Conservation (phyloP, 2,329 filamentous ascomycete species). For the Fusarium brachygibbosum region DNA sequence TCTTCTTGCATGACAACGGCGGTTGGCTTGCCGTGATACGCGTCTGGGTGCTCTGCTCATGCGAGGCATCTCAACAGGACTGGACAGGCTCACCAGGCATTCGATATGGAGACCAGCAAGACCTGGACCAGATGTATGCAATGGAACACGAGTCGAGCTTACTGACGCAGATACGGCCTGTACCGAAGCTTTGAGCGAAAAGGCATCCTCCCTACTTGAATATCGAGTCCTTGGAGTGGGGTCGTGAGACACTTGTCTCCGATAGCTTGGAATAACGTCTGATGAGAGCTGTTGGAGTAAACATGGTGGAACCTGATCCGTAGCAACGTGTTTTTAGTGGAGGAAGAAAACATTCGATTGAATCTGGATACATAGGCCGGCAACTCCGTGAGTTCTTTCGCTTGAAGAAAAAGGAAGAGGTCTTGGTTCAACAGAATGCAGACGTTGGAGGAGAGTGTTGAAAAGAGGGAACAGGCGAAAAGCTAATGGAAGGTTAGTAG, state of each 20-base stretch:
- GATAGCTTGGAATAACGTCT: constrained; percentile 37
- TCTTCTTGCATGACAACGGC: constrained; percentile 6
- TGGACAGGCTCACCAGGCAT: constrained; percentile 25
- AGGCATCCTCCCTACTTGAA: constrained; percentile 42
- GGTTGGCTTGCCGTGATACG: constrained; percentile 1
- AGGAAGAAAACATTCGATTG: constrained; percentile 14
- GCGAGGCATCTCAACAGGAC: constrained; percentile 20
- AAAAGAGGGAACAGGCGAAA: not conserved
- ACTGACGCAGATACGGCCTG: constrained; percentile 21
- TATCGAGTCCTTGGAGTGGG: constrained; percentile 36
- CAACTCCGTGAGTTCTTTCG: constrained; percentile 14
- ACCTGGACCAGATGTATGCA: constrained; percentile 25
- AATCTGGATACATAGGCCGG: constrained; percentile 17
- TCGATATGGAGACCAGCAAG: constrained; percentile 13
- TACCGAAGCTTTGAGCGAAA: constrained; percentile 20
- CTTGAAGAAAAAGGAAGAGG: not conserved
- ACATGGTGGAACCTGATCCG: constrained; percentile 30
- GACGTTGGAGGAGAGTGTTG: constrained; percentile 20
- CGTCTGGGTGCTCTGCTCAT: constrained; percentile 9
- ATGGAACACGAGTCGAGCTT: constrained; percentile 22
- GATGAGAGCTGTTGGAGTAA: constrained; percentile 27
- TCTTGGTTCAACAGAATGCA: not conserved
- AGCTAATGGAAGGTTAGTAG: not conserved
- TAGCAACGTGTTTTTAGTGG: constrained; percentile 37
- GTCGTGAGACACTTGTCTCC: constrained; percentile 48